phyloP scores from a whole-genome alignment of 2,329 filamentous ascomycete species.

The Aureobasidium sp. region DNA sequence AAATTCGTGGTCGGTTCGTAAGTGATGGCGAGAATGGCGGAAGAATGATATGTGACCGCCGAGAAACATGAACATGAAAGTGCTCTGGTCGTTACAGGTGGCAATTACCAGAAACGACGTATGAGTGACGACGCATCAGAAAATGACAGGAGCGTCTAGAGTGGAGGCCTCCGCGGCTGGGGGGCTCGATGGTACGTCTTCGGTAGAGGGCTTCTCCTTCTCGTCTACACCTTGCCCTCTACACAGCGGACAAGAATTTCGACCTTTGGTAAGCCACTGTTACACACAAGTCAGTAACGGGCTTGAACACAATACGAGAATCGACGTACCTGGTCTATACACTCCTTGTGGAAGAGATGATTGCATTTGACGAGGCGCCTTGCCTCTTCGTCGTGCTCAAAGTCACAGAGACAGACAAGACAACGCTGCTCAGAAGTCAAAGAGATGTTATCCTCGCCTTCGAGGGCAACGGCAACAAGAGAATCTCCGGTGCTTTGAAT shows the following conservation, averaged over 20 bases:
- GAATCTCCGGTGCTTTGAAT: constrained; percentile 33
- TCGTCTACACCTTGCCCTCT: constrained; percentile 53
- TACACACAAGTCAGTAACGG: constrained; percentile 26
- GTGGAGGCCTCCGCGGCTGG: neutral
- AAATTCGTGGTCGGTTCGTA: constrained; percentile 8
- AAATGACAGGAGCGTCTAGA: neutral
- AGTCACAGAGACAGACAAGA: constrained; percentile 60
- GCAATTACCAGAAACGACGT: neutral
- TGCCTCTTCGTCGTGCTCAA: constrained; percentile 55
- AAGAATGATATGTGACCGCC: neutral
- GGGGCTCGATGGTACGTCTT: constrained; percentile 8
- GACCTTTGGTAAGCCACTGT: constrained; percentile 62
- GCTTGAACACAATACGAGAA: neutral
- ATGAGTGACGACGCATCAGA: neutral
- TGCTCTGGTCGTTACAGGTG: neutral
- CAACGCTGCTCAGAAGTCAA: constrained; percentile 46
- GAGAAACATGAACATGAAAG: constrained; percentile 4
- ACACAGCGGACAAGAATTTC: constrained; percentile 58
- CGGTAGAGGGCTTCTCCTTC: constrained; percentile 26
- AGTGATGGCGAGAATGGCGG: neutral
- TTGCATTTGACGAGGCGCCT: constrained; percentile 56
- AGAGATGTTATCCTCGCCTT: constrained; percentile 25
- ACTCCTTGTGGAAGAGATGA: constrained; percentile 61
- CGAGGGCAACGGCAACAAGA: constrained; percentile 28
- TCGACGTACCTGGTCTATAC: constrained; percentile 58